Evolutionary conservation across 306 rosid species (phyloP).

Genomic region (Fragaria ananassa): DNA sequence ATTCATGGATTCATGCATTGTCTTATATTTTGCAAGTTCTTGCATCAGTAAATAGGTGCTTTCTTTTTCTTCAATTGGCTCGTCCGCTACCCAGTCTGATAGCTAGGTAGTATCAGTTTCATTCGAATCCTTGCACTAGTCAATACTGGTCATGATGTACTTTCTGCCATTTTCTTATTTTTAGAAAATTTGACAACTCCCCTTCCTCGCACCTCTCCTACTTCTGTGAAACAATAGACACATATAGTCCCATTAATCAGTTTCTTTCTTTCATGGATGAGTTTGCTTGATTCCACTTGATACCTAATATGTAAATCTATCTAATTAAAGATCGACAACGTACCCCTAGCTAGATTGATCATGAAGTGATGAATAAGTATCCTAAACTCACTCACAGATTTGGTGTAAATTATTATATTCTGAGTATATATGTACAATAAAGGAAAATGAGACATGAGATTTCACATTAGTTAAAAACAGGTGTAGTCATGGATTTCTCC

Average conservation of each 20-base stretch:
- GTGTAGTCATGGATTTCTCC: no score
- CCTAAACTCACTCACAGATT: no score
- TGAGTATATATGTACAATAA: no score
- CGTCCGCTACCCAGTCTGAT: background rate
- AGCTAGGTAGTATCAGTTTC: background rate
- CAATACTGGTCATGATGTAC: no score
- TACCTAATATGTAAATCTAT: background rate
- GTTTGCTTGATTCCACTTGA: background rate
- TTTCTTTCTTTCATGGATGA: background rate
- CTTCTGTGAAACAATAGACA: no score
- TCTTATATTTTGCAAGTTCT: background rate
- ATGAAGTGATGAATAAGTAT: background rate
- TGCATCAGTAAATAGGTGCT: background rate
- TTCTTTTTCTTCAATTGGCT: background rate
- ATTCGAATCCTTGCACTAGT: no score
- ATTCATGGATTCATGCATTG: background rate
- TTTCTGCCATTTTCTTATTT: no score
- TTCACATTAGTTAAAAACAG: background rate
- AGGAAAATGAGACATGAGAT: background rate
- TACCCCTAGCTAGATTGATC: background rate
- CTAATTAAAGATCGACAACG: no score
- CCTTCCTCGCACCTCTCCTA: no score
- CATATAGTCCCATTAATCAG: background rate
- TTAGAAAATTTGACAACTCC: no score
- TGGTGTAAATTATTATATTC: background rate